These are phyloP conservation scores for Priceomyces melissophilus DNA, from an alignment of 805 yeast genomes.

Conservation along the genomic window DNA sequence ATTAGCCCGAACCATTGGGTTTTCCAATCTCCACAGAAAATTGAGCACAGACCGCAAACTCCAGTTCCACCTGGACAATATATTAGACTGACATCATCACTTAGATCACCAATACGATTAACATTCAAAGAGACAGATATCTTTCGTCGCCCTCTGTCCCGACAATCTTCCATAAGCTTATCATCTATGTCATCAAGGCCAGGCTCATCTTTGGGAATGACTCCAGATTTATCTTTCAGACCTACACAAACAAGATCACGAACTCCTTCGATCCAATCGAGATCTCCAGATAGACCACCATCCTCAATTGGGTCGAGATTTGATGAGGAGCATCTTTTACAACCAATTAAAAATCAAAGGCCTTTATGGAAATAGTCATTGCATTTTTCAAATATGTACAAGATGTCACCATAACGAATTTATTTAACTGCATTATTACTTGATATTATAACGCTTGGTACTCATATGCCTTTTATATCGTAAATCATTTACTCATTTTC, in stretches of 20 bases:
- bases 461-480: neutral
- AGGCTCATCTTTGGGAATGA: slow-evolving; percentile 11
- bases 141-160: slow-evolving; percentile 5
- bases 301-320: slow-evolving; percentile 34
- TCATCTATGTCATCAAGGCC: slow-evolving; percentile 4
- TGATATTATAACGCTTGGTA: neutral
- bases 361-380: slow-evolving; percentile 16
- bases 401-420: neutral
- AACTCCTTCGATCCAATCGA: slow-evolving; percentile 14
- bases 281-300: slow-evolving; percentile 34
- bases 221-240: slow-evolving; percentile 17
- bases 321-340: slow-evolving; percentile 29
- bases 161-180: slow-evolving; percentile 4
- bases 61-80: neutral
- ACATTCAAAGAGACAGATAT: slow-evolving; percentile 5
- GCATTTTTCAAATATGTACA: slow-evolving; percentile 2
- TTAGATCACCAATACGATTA: neutral
- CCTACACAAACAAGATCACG: neutral
- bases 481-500: neutral
- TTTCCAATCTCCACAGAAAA: slow-evolving; percentile 22
- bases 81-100: neutral
- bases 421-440: slow-evolving; percentile 4
- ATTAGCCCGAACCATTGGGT: slow-evolving; percentile 29
- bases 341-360: slow-evolving; percentile 14
- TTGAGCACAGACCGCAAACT: slow-evolving; percentile 2